Evolutionary conservation across 768 basidiomycete genomes (phyloP).

Genomic region (Collybia sordida): DNA sequence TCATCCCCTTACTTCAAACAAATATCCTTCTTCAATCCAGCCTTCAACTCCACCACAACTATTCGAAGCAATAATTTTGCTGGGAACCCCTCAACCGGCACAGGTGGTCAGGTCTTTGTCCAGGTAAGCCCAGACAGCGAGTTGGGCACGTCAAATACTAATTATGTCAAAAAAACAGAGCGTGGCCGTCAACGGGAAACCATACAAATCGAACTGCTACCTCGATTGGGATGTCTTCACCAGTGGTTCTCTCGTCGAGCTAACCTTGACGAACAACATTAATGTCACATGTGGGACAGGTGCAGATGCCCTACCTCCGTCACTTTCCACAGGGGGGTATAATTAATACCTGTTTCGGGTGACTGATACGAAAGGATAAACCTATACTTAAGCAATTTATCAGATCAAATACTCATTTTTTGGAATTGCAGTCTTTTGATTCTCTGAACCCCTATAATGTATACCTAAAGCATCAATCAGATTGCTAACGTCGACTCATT

Average conservation of each 20-base stretch:
- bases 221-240: conserved; percentile 67
- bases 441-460: no score
- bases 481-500: no score
- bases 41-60: conserved; percentile 55
- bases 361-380: no score
- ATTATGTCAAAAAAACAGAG: conserved; percentile 30
- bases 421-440: no score
- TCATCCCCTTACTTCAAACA: conserved; percentile 62
- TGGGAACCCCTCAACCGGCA: background rate
- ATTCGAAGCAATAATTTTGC: conserved; percentile 40
- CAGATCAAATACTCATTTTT: no score
- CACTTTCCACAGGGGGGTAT: conserved; percentile 65
- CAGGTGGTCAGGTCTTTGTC: conserved; percentile 33
- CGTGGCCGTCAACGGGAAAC: conserved; percentile 54
- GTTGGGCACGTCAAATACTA: background rate
- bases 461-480: no score
- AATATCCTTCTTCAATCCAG: conserved; percentile 61
- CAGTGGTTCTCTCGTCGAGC: conserved; percentile 49
- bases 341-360: conserved; percentile 20
- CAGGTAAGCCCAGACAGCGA: conserved; percentile 33
- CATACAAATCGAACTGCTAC: conserved; percentile 64
- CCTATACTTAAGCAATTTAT: no score
- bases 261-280: conserved; percentile 55
- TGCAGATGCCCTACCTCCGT: conserved; percentile 50
- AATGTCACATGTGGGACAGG: conserved; percentile 50